Evolutionary conservation across 2,329 filamentous ascomycete species (phyloP).

Genomic region (Penicillium italicum): DNA sequence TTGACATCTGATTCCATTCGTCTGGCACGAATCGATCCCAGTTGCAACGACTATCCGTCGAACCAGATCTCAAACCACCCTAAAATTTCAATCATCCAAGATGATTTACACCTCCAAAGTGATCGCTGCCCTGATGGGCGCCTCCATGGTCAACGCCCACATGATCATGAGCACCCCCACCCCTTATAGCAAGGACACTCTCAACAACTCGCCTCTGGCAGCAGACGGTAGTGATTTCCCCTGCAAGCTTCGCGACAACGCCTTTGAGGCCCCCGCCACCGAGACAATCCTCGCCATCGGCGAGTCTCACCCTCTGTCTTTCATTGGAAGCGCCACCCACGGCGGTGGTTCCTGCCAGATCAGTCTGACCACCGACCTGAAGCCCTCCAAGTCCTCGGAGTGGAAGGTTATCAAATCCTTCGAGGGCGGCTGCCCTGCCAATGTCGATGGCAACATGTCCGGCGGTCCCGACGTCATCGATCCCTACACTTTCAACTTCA

Average conservation of each 20-base stretch:
- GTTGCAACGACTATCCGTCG: slow-evolving; percentile 18
- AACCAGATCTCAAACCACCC: slow-evolving; percentile 8
- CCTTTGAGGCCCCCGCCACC: slow-evolving; percentile 41
- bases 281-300: slow-evolving; percentile 64
- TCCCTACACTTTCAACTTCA: slow-evolving; percentile 63
- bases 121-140: slow-evolving; percentile 47
- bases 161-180: slow-evolving; percentile 67
- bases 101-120: slow-evolving; percentile 32
- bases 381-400: slow-evolving; percentile 61
- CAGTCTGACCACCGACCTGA: slow-evolving; percentile 73
- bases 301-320: slow-evolving; percentile 57
- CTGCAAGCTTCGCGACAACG: slow-evolving; percentile 64
- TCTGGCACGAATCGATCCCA: slow-evolving; percentile 36
- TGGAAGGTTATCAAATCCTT: slow-evolving; percentile 92
- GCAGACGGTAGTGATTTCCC: slow-evolving; percentile 67
- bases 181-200: slow-evolving; percentile 54
- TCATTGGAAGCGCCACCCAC: slow-evolving; percentile 72
- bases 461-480: slow-evolving; percentile 44
- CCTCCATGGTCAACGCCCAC: slow-evolving; percentile 64
- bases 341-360: slow-evolving; percentile 93
- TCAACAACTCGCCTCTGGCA: slow-evolving; percentile 63
- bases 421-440: slow-evolving; percentile 77
- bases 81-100: slow-evolving; percentile 14
- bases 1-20: slow-evolving; percentile 23
- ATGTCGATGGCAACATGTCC: slow-evolving; percentile 56